phyloP scores from a whole-genome alignment of 2,329 filamentous ascomycete genomes.

The Fusarium mundagurra region DNA sequence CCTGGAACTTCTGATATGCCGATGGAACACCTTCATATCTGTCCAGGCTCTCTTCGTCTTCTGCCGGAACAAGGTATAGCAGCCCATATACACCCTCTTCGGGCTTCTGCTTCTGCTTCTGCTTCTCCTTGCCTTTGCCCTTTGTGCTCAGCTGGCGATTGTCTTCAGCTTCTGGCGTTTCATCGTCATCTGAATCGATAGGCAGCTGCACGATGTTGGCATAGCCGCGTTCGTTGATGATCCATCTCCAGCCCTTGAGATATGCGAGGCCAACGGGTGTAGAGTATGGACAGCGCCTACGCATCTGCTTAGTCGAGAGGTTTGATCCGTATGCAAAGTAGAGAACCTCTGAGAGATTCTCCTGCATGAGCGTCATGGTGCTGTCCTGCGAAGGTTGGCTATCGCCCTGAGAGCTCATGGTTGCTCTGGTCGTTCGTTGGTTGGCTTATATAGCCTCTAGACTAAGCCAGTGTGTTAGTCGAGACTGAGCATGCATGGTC shows the following conservation, averaged over 20 bases:
- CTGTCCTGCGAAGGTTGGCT: conserved; percentile 50
- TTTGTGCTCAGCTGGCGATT: neutral
- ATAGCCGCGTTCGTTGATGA: conserved; percentile 74
- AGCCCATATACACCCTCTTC: conserved; percentile 64
- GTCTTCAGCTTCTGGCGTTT: conserved; percentile 1
- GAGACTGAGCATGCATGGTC: neutral
- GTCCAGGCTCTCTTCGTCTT: conserved; percentile 65
- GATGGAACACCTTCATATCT: conserved; percentile 69
- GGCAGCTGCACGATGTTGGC: conserved; percentile 69
- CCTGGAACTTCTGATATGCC: conserved; percentile 65
- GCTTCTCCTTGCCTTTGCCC: conserved; percentile 8
- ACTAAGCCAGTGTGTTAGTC: neutral
- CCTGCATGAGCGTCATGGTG: conserved; percentile 48
- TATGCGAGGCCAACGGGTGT: conserved; percentile 66
- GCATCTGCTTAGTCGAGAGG: conserved; percentile 74
- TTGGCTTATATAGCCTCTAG: neutral
- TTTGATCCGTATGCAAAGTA: conserved; percentile 81
- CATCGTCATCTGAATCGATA: conserved; percentile 15
- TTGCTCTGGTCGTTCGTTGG: neutral
- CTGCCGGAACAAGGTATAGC: conserved; percentile 60
- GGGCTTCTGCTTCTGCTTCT: neutral
- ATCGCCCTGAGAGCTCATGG: conserved; percentile 46
- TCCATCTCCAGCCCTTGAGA: conserved; percentile 68
- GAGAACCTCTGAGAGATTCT: conserved; percentile 51
- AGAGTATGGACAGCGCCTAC: conserved; percentile 66